Percentiles rank a stretch among this genome's conserved stretches.
Evolutionary conservation across 192 early-diverging fungal genomes (phyloP).

Genomic region (Thamnidium elegans): DNA sequence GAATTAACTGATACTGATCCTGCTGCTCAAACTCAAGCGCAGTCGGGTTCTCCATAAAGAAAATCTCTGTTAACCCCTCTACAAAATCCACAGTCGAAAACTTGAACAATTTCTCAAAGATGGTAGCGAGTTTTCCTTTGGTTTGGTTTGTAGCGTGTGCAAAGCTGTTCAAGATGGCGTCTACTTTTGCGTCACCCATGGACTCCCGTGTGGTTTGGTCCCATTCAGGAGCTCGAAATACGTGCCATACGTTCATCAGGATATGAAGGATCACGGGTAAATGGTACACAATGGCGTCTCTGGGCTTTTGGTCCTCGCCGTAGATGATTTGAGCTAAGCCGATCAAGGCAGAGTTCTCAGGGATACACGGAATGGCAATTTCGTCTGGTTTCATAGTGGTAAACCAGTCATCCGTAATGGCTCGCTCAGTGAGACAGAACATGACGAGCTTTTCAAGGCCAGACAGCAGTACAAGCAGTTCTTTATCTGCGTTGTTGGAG

Average conservation of each 20-base stretch:
- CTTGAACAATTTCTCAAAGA: constrained; percentile 55
- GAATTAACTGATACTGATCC: constrained; percentile 14
- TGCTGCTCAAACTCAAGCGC: constrained; percentile 40
- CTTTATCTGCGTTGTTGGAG: constrained; percentile 35
- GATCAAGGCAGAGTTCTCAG: constrained; percentile 5
- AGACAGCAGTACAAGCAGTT: constrained; percentile 49
- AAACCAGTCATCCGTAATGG: constrained; percentile 33
- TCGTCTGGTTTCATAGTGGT: constrained; percentile 4
- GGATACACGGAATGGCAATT: constrained; percentile 2
- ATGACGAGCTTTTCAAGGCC: constrained; percentile 58
- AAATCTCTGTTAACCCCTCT: constrained; percentile 65
- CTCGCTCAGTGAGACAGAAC: constrained; percentile 48
- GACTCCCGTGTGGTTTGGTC: background rate
- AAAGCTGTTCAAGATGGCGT: constrained; percentile 28
- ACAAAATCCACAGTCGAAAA: constrained; percentile 53
- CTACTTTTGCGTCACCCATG: constrained; percentile 18
- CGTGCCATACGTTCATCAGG: constrained; percentile 48
- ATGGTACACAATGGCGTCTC: constrained; percentile 46
- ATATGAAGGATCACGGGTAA: constrained; percentile 47
- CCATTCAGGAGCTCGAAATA: constrained; percentile 12
- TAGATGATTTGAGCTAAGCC: constrained; percentile 17
- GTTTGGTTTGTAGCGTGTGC: constrained; percentile 40
- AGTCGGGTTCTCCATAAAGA: constrained; percentile 56
- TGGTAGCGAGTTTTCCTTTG: constrained; percentile 43
- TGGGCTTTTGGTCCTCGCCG: constrained; percentile 34